Conservation (phyloP, 805 yeast genomes). For the Monosporozyma aquatica region DNA sequence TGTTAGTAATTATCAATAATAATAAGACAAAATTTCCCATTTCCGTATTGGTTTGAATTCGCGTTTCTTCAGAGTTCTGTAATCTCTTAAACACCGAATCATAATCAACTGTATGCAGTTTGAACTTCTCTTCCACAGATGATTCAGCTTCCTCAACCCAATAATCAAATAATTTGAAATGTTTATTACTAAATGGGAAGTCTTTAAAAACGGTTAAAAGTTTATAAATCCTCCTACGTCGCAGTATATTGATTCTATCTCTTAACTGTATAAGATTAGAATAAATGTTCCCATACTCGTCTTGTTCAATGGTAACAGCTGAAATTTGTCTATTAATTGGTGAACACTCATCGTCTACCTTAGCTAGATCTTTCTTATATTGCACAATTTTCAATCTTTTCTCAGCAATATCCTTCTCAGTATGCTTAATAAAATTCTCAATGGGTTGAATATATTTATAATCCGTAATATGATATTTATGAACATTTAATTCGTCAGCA, state of each 20-base stretch:
- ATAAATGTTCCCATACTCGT: slow-evolving; percentile 22
- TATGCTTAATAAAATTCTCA: not conserved
- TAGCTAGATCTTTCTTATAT: slow-evolving; percentile 3
- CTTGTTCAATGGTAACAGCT: slow-evolving; percentile 5
- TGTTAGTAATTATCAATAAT: slow-evolving; percentile 15
- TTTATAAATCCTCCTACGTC: not conserved
- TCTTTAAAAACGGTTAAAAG: slow-evolving; percentile 12
- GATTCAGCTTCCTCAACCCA: not conserved
- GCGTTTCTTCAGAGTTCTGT: slow-evolving; percentile 5
- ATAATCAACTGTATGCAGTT: slow-evolving; percentile 9
- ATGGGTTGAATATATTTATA: not conserved
- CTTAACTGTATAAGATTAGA: slow-evolving; percentile 17
- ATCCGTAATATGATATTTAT: not conserved
- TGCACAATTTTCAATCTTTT: slow-evolving; percentile 2
- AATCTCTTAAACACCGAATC: slow-evolving; percentile 7
- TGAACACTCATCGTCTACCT: not conserved
- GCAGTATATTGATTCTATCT: slow-evolving; percentile 5
- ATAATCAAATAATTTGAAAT: not conserved
- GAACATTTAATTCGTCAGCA: slow-evolving; percentile 9
- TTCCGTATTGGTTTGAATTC: slow-evolving; percentile 13
- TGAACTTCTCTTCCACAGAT: not conserved
- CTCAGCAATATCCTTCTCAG: not conserved
- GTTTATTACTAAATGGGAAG: slow-evolving; percentile 3
- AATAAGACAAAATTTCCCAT: slow-evolving; percentile 25
- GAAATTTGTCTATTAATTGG: slow-evolving; percentile 1